Percentiles rank a stretch among this genome's conserved stretches.
Evolutionary conservation across 2,329 filamentous ascomycete genomes (phyloP).

Genomic region (Didymella pinodella): DNA sequence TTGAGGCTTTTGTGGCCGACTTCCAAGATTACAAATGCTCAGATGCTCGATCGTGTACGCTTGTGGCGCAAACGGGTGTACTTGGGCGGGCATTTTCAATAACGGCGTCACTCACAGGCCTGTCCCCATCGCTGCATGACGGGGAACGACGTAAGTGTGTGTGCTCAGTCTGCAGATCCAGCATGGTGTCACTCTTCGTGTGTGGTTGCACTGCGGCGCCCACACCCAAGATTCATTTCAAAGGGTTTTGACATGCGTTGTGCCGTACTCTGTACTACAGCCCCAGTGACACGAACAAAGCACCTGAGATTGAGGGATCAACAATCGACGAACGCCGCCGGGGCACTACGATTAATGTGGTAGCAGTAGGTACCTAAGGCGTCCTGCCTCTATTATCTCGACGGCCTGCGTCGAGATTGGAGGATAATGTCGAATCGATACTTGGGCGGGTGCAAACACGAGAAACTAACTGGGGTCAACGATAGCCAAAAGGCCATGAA

Average conservation of each 20-base stretch:
- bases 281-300: conserved; percentile 24
- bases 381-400: neutral
- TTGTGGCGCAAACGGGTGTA: conserved; percentile 20
- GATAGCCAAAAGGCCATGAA: conserved; percentile 3
- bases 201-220: conserved; percentile 36
- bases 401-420: neutral
- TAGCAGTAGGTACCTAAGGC: conserved; percentile 1
- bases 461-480: neutral
- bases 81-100: conserved; percentile 14
- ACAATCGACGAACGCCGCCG: conserved; percentile 4
- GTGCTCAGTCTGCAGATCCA: conserved; percentile 19
- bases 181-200: conserved; percentile 24
- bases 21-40: neutral
- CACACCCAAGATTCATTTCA: conserved; percentile 27
- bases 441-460: neutral
- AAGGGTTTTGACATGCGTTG: conserved; percentile 43
- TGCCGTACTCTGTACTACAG: conserved; percentile 23
- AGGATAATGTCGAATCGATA: conserved; percentile 9
- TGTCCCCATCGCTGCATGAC: conserved; percentile 4
- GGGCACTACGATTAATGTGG: conserved; percentile 3
- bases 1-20: conserved; percentile 6
- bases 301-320: conserved; percentile 16
- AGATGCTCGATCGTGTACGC: conserved; percentile 20
- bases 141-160: conserved; percentile 7
- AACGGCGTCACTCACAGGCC: conserved; percentile 7